A percentile compares a stretch with the other conserved stretches of the same genome.
phyloP scores from a whole-genome alignment of 257 asterid species.

The Capsicum chinense region DNA sequence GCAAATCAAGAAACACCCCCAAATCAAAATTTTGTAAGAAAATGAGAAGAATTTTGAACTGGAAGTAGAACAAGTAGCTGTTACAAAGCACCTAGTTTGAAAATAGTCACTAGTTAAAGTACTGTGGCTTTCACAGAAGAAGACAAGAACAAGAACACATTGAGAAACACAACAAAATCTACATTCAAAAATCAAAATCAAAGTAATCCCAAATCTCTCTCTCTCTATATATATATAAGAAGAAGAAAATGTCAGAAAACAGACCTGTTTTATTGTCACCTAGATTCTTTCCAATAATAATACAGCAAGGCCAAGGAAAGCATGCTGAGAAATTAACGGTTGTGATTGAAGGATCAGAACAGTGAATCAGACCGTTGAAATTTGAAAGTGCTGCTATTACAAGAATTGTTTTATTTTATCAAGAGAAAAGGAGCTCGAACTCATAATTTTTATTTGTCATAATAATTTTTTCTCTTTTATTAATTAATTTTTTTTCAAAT shows the following conservation, averaged over 20 bases:
- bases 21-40: neutral
- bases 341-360: constrained; percentile 39
- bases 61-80: constrained; percentile 31
- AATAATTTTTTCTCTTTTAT: too few species aligned
- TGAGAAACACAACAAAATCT: constrained; percentile 34
- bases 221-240: constrained; percentile 40
- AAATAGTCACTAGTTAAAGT: constrained; percentile 34
- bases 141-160: constrained; percentile 35
- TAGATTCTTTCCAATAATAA: constrained; percentile 22
- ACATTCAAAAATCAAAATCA: constrained; percentile 55
- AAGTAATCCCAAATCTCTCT: neutral
- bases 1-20: constrained; percentile 19
- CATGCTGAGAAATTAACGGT: constrained; percentile 44
- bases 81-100: constrained; percentile 18
- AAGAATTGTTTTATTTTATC: constrained; percentile 31
- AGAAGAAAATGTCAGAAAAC: constrained; percentile 42
- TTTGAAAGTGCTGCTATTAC: constrained; percentile 45
- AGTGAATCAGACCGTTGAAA: constrained; percentile 66
- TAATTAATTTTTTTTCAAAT: too few species aligned
- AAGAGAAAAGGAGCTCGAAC: neutral
- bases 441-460: too few species aligned
- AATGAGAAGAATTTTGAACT: neutral
- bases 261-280: constrained; percentile 43
- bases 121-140: constrained; percentile 35
- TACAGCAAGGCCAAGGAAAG: constrained; percentile 22